A percentile compares a stretch with the other conserved stretches of the same genome.
Evolutionary conservation across 345 rosid genomes (phyloP).

Genomic region (Camelina neglecta): DNA sequence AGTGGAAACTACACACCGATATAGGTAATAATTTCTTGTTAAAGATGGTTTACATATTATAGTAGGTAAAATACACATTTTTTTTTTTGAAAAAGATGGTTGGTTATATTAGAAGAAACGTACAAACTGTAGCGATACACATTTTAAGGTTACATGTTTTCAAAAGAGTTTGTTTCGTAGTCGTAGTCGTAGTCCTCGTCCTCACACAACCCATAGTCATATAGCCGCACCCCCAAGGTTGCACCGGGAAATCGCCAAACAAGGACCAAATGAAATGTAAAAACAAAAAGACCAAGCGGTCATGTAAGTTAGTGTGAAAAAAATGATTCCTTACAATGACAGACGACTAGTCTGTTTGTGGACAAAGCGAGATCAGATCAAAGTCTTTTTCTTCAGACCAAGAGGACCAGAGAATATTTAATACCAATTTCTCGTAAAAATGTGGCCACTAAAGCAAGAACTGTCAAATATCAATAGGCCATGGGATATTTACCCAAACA

Average conservation of each 20-base stretch:
- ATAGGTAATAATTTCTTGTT: too few species aligned
- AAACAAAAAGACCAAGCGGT: neutral
- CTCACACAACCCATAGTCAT: neutral
- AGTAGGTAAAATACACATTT: too few species aligned
- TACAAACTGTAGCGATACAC: neutral
- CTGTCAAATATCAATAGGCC: constrained; percentile 4
- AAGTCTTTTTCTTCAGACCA: constrained; percentile 2
- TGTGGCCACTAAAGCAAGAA: neutral
- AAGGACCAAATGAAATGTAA: neutral
- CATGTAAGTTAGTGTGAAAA: constrained; percentile 14
- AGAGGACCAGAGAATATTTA: constrained; percentile 20
- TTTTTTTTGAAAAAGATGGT: too few species aligned
- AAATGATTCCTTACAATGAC: neutral
- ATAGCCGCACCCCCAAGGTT: neutral
- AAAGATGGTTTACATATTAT: too few species aligned
- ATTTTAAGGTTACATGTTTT: neutral
- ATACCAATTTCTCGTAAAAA: neutral
- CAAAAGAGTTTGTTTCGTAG: neutral
- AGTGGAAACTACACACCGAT: too few species aligned
- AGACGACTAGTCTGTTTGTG: constrained; percentile 21
- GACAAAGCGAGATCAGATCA: constrained; percentile 26
- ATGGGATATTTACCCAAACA: neutral
- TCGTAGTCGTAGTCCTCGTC: neutral
- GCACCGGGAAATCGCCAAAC: constrained; percentile 2
- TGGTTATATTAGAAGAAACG: neutral